Conservation (phyloP, 1,139 yeast genomes). For the Kazachstania sp. region DNA sequence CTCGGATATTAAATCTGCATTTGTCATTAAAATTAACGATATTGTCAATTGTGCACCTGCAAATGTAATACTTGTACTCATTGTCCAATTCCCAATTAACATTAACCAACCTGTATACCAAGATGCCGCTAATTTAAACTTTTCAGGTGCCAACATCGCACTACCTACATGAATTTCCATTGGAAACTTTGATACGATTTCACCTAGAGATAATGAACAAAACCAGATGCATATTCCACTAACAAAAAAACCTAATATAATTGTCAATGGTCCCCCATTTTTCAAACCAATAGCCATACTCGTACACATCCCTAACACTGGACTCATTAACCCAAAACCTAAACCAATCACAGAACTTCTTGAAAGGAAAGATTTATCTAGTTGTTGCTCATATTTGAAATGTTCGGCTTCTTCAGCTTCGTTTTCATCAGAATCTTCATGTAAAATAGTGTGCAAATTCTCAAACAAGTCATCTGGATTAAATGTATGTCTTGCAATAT, state of each 20-base stretch:
- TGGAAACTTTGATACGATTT: constrained; percentile 66
- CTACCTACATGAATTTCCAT: constrained; percentile 71
- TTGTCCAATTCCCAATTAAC: constrained; percentile 67
- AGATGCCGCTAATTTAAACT: constrained; percentile 46
- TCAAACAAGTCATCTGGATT: constrained; percentile 22
- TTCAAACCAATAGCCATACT: constrained; percentile 59
- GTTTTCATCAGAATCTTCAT: constrained; percentile 29
- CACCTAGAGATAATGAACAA: constrained; percentile 61
- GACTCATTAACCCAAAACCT: constrained; percentile 72
- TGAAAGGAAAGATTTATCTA: constrained; percentile 57
- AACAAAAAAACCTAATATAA: constrained; percentile 60
- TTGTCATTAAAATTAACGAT: constrained; percentile 53
- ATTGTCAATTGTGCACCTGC: constrained; percentile 67
- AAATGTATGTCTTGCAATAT: constrained; percentile 8
- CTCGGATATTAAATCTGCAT: constrained; percentile 43
- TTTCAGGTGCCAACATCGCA: constrained; percentile 54
- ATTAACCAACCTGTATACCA: constrained; percentile 76
- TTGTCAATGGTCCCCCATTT: constrained; percentile 68
- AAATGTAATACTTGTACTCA: constrained; percentile 62
- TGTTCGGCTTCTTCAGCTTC: constrained; percentile 55
- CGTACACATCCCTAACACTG: constrained; percentile 66
- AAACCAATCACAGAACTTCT: constrained; percentile 56
- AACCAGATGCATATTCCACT: constrained; percentile 54
- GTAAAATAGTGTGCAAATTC: constrained; percentile 25
- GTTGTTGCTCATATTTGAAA: constrained; percentile 61